Percentiles rank a stretch among this genome's conserved stretches.
Conservation (phyloP, 192 early-diverging fungal species). For the Coemansia nantahalensis region DNA sequence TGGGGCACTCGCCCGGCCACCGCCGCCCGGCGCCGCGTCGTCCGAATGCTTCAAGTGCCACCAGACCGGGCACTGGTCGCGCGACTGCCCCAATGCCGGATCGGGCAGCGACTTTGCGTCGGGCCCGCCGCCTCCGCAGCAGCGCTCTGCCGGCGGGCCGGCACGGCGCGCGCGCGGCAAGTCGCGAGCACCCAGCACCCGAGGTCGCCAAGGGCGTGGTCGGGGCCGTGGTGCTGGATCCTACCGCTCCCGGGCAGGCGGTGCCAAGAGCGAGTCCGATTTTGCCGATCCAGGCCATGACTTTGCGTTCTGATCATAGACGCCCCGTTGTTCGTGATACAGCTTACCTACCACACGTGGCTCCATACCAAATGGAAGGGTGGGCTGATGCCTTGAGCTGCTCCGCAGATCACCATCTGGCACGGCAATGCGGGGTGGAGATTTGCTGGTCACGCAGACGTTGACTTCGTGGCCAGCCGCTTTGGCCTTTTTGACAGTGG, state of each 20-base stretch:
- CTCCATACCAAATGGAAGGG: too few relatives aligned
- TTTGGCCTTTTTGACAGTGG: too few relatives aligned
- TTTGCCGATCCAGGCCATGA: constrained; percentile 5
- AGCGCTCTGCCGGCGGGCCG: constrained; percentile 11
- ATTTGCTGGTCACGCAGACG: too few relatives aligned
- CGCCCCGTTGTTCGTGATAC: too few relatives aligned
- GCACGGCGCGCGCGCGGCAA: constrained; percentile 7
- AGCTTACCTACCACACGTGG: too few relatives aligned
- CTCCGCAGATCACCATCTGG: too few relatives aligned
- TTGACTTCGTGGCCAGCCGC: too few relatives aligned
- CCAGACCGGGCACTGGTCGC: constrained; percentile 44
- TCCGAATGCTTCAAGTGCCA: constrained; percentile 40
- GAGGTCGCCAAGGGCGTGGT: constrained; percentile 4
- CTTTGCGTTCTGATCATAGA: constrained; percentile 14
- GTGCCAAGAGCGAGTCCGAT: neutral
- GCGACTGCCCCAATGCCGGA: constrained; percentile 22
- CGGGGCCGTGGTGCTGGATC: constrained; percentile 5
- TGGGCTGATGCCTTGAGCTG: too few relatives aligned
- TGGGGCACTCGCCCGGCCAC: neutral
- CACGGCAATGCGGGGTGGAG: too few relatives aligned
- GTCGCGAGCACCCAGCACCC: neutral
- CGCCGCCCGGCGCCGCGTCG: neutral
- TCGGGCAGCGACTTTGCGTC: constrained; percentile 1
- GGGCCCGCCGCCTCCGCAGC: constrained; percentile 2
- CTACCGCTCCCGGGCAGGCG: neutral